These are phyloP conservation scores for Erodium trifolium DNA, from an alignment of 441 rosid species.

Conservation along the genomic window DNA sequence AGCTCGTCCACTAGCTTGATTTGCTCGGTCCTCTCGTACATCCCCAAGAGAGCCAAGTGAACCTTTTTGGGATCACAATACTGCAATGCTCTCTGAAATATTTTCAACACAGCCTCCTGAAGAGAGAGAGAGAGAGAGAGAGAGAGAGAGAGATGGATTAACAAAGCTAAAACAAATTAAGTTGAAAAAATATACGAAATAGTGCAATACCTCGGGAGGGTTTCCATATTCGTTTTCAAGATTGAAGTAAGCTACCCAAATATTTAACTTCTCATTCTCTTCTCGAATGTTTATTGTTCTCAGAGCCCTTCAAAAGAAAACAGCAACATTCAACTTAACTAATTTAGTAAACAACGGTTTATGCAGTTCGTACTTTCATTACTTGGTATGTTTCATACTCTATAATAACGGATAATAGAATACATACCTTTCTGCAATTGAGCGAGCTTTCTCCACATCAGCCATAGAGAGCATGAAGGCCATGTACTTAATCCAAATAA, in stretches of 20 bases:
- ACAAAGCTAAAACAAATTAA: constrained; percentile 9
- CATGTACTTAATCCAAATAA: constrained; percentile 90
- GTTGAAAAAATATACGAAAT: background rate
- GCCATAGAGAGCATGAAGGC: constrained; percentile 71
- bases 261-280: constrained; percentile 87
- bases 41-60: constrained; percentile 68
- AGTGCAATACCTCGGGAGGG: constrained; percentile 69
- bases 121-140: constrained; percentile 12
- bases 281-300: constrained; percentile 77
- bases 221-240: constrained; percentile 89
- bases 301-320: constrained; percentile 62
- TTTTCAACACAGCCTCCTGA: constrained; percentile 77
- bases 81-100: constrained; percentile 85
- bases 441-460: constrained; percentile 84
- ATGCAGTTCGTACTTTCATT: background rate
- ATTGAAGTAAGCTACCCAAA: constrained; percentile 95
- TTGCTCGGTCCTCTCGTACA: constrained; percentile 83
- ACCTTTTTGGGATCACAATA: constrained; percentile 80
- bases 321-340: background rate
- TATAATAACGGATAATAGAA: background rate
- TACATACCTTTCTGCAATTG: constrained; percentile 84
- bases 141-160: constrained; percentile 7
- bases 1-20: constrained; percentile 62
- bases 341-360: background rate
- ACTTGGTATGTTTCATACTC: background rate